Conservation (phyloP, 2,329 filamentous ascomycete species). For the Paracoccidioides brasiliensis region DNA sequence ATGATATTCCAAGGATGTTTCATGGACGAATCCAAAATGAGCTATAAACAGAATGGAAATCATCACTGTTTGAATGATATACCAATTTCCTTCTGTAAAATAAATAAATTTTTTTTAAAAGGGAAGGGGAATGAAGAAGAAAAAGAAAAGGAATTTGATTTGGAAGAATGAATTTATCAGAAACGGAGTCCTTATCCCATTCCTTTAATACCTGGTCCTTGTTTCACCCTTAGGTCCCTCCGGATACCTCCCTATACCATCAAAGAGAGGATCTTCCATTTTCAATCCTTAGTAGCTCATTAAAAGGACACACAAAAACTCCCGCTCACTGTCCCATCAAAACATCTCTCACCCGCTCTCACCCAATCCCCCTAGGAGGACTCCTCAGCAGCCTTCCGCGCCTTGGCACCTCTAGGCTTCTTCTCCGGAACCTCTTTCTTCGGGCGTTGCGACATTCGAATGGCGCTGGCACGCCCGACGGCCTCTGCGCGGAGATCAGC, state of each 20-base stretch:
- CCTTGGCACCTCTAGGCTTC: conserved; percentile 71
- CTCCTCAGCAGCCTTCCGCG: conserved; percentile 48
- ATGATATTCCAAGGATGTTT: no score
- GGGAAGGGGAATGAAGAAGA: not conserved
- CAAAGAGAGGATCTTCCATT: no score
- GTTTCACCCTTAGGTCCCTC: no score
- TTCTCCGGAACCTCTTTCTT: conserved; percentile 60
- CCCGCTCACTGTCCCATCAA: conserved; percentile 11
- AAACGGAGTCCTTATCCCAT: not conserved
- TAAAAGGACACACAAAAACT: conserved; percentile 2
- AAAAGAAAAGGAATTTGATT: not conserved
- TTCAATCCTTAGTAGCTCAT: no score
- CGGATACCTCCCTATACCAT: no score
- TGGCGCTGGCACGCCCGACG: conserved; percentile 73
- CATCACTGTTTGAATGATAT: not conserved
- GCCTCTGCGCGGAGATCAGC: conserved; percentile 63
- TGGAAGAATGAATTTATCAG: not conserved
- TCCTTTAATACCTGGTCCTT: no score
- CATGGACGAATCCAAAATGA: no score
- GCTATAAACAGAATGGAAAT: no score
- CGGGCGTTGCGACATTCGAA: conserved; percentile 65
- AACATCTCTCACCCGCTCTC: not conserved
- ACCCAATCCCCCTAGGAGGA: not conserved
- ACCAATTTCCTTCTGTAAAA: no score
- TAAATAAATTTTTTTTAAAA: no score